These are phyloP conservation scores for Amanita phalloides DNA, from an alignment of 768 basidiomycete genomes.

Conservation along the genomic window DNA sequence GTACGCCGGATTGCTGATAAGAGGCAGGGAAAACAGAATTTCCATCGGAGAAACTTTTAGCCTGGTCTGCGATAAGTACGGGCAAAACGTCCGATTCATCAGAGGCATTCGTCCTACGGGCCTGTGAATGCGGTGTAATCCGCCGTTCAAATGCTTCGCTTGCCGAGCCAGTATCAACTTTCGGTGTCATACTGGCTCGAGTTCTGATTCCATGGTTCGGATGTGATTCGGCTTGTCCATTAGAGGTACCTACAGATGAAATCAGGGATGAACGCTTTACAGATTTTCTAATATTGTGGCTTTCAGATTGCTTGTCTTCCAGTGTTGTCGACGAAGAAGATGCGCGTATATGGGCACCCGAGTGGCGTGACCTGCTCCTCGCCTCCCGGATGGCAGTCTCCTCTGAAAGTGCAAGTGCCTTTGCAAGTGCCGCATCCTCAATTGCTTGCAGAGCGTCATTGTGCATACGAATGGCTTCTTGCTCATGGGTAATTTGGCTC, in stretches of 20 bases:
- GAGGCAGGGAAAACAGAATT: background rate
- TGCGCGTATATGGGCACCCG: background rate
- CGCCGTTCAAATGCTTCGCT: background rate
- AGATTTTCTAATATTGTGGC: background rate
- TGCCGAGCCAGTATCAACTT: background rate
- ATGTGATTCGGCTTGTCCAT: background rate
- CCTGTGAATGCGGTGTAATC: background rate
- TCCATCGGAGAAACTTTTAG: background rate
- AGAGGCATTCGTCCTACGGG: background rate
- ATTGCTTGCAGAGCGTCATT: slow-evolving; percentile 5
- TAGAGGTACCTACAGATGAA: background rate
- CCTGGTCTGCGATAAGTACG: background rate
- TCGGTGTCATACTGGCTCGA: background rate
- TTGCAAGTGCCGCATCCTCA: slow-evolving; percentile 3
- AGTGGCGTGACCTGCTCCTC: background rate
- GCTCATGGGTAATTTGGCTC: background rate
- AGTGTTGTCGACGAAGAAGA: background rate
- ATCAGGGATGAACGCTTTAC: background rate
- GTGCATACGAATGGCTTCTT: slow-evolving; percentile 4
- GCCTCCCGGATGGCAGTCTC: slow-evolving; percentile 5
- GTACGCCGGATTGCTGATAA: background rate
- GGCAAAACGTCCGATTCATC: background rate
- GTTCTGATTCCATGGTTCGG: background rate
- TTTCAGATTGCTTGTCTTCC: background rate
- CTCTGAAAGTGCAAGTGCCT: slow-evolving; percentile 1